Evolutionary conservation across 2,329 filamentous ascomycete species (phyloP), one percentile per base, ranked within the genome.

Genomic region (Didymella keratinophila): DNA sequence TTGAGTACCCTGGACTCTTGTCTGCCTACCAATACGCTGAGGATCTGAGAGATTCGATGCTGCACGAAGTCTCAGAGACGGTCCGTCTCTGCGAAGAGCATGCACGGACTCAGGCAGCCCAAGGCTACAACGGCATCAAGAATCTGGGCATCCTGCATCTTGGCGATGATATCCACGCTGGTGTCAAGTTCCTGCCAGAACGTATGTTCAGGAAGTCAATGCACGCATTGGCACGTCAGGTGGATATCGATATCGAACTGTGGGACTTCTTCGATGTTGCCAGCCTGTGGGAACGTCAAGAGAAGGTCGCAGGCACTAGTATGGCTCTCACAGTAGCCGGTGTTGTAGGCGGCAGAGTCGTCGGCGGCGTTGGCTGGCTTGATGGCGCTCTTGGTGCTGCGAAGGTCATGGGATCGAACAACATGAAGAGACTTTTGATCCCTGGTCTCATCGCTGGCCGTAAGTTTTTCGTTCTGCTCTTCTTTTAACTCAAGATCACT

Each of bases 301-400:
- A 99, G 78, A 99, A 98, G 83, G 84, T 96, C 55, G 93, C 94
- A 6, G 92, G 94, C 37, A 96, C 93, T 3, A 91, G 95, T 63
- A 93, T 99, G 89, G 95, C 94, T 6, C 84, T 99, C 72, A 99
- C 95, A 1, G 86, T 97, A 34, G 91, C 91, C 10, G 93, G 92
- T 56, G 92, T 96, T 2, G 82, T 98, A 4, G 92, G 94, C 56
- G 87, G 90, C 47, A 86, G 92, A 46, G 83, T 95, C 71, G 81
- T 99, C 37, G 92, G 93, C 59, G 90, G 93, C 61, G 87, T 90
- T 67, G 89, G 90, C 49, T 98, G 94, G 93, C 81, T 97, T 67
- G 94, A 98, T 74, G 91, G 94, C 63, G 89, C 91, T 1, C 78
- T 97, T 51, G 91, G 90, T 62, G 91, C 90, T 8, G 88, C 87